Percentiles rank a stretch among this genome's conserved stretches.
Conservation (phyloP, 352 stramenopile species). For the Phytophthora ohioensis region DNA sequence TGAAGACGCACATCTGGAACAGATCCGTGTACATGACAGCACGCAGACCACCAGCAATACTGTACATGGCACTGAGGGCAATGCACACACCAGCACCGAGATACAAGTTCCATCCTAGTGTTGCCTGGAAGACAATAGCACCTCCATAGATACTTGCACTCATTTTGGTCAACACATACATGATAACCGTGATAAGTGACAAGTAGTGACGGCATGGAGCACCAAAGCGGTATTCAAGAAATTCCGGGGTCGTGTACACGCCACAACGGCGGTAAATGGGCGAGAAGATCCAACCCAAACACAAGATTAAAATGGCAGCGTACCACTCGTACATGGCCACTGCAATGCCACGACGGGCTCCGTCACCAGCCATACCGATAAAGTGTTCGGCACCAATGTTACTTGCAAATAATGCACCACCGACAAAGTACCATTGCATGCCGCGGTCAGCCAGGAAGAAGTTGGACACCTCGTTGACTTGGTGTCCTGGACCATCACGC, state of each 20-base stretch:
- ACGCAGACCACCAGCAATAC: constrained; percentile 62
- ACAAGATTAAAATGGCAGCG: constrained; percentile 60
- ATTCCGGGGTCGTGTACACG: constrained; percentile 68
- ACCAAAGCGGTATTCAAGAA: constrained; percentile 59
- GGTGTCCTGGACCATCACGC: constrained; percentile 34
- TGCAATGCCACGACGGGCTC: constrained; percentile 62
- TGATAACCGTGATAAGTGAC: constrained; percentile 64
- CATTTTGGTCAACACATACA: constrained; percentile 78
- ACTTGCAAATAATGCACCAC: constrained; percentile 65
- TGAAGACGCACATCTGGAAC: constrained; percentile 77
- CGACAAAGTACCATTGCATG: constrained; percentile 77
- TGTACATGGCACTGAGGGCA: constrained; percentile 64
- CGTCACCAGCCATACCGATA: constrained; percentile 73
- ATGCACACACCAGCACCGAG: constrained; percentile 59
- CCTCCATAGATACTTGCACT: constrained; percentile 74
- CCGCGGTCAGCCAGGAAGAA: constrained; percentile 74
- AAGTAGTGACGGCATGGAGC: constrained; percentile 64
- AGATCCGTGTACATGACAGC: constrained; percentile 81
- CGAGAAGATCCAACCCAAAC: constrained; percentile 69
- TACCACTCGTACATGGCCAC: constrained; percentile 78
- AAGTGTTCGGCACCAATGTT: constrained; percentile 82
- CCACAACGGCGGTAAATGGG: constrained; percentile 67
- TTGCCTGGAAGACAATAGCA: constrained; percentile 68
- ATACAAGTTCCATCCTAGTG: constrained; percentile 71
- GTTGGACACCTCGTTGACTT: constrained; percentile 52